Evolutionary conservation across 2,329 filamentous ascomycete species (phyloP), one percentile per base, ranked within the genome.

Genomic region (Alternaria tenuissima): DNA sequence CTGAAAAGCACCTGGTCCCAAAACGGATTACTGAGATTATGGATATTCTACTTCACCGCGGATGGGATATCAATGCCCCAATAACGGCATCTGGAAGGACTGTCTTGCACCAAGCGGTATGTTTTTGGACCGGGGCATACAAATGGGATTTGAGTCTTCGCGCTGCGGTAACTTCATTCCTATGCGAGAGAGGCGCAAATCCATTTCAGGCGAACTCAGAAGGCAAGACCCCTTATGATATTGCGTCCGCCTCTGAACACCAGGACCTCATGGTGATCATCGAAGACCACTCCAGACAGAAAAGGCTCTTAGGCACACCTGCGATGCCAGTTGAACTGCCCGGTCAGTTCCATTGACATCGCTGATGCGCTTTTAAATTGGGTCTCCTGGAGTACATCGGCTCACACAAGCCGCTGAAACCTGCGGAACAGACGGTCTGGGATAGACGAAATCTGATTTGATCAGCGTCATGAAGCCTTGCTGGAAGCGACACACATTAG

Each of bases 61-160:
- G 66, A 7, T 69, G 65, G 69, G 41, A 69, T 34, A 36, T 70
- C 5, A 69, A 67, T 51, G 59, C 20, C 24, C 66, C 63, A 7
- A 65, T 61, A 22, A 63, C 63, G 20, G 36, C 57, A 9, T 57
- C 58, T 4, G 62, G 62, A 5, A 41, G 24, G 30, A 72, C 68
- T 24, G 63, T 70, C 14, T 61, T 70, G 14, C 66, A 72, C 61
- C 65, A 69, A 51, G 69, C 68, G 43, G 64, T 69, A n/a, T 52
- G 39, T n/a, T 70, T 72, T 43, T 70, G 65, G 67, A 65, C 65
- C 7, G 69, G 68, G 8, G 54, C 59, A 28, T 69, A 67, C 53
- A 62, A 43, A 34, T 68, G 60, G 66, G 68, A 72, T 61, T 32
- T 72, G 30, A 51, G 57, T 41, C 55, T 72, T 26, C 66, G 66